Evolutionary conservation across 2,329 filamentous ascomycete species (phyloP), one percentile per base, ranked within the genome.

Genomic region (Nannizziopsis arthrosporioides): DNA sequence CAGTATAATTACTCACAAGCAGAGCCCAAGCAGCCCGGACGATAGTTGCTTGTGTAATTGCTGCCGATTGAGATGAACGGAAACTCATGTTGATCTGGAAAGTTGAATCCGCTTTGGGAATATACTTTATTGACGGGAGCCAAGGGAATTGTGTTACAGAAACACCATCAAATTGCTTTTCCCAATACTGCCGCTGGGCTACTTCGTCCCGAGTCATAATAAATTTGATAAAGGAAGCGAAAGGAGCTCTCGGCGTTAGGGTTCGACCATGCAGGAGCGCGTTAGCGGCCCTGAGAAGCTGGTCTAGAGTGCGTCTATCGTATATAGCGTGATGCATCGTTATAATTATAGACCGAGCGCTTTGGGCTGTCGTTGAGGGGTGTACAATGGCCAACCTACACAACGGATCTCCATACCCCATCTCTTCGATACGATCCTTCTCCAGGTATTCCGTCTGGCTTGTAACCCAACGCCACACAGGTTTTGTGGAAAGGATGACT

Each of bases 61-160:
- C 68, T 0, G 87, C 87, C 6, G 86, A 71, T 0, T 77, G 78
- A 54, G 75, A 65, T n/a, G 6, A 38, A 38, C 5, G 14, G 36
- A 5, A 14, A 7, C 36, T 14, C 6, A 11, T 10, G 5, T 6
- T 14, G n/a, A 14, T 7, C 15, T 38, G 36, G 7, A 30, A 69
- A 69, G 14, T 75, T 73, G 0, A 94, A 65, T 0, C 79, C n/a
- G n/a, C n/a, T 77, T 1, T 76, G 72, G 0, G 80, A 66, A 82
- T 88, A 94, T 1, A 81, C 71, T 2, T 83, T 80, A 62, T 94
- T 84, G 2, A 89, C n/a, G n/a, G 69, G 0, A 67, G 64, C 48
- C 73, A 74, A 2, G 73, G 68, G 1, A 74, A 36, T n/a, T n/a
- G n/a, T n/a, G n/a, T n/a, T n/a, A n/a, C n/a, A n/a, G n/a, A n/a